Conservation (phyloP, 345 rosid species). For the Sonneratia alba region DNA sequence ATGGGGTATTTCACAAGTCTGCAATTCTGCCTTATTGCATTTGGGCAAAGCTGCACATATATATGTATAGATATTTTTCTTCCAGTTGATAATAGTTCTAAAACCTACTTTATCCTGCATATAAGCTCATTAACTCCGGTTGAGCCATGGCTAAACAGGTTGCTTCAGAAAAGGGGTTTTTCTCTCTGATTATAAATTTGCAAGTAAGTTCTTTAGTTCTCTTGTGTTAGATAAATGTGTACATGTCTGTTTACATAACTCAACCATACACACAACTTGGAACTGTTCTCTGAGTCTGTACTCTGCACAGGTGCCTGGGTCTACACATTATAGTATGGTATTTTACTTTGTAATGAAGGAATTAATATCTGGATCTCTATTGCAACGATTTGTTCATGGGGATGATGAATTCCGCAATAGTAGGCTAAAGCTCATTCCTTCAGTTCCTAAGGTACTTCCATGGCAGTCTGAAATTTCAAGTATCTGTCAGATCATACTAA, state of each 20-base stretch:
- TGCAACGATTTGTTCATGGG: constrained; percentile 93
- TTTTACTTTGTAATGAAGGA: constrained; percentile 74
- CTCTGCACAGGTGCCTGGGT: constrained; percentile 68
- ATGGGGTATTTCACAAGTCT: background rate
- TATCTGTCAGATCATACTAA: background rate
- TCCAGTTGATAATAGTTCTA: background rate
- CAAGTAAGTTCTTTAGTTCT: constrained; percentile 44
- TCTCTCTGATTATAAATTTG: constrained; percentile 60
- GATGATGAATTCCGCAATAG: constrained; percentile 97
- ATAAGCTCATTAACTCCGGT: background rate
- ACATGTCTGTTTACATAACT: background rate
- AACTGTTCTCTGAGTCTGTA: background rate
- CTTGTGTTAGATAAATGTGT: background rate
- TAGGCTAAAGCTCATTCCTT: constrained; percentile 91
- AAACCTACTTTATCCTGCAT: background rate
- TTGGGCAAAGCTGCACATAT: background rate
- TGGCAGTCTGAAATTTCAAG: background rate
- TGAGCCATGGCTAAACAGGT: constrained; percentile 29
- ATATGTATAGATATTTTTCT: background rate
- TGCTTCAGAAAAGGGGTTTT: constrained; percentile 64
- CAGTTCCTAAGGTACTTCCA: constrained; percentile 71
- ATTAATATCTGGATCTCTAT: constrained; percentile 63
- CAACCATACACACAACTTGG: background rate
- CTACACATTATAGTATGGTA: constrained; percentile 96
- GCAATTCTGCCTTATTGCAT: background rate